phyloP scores from a whole-genome alignment of 305 asterid genomes.

The Fraxinus sp. region DNA sequence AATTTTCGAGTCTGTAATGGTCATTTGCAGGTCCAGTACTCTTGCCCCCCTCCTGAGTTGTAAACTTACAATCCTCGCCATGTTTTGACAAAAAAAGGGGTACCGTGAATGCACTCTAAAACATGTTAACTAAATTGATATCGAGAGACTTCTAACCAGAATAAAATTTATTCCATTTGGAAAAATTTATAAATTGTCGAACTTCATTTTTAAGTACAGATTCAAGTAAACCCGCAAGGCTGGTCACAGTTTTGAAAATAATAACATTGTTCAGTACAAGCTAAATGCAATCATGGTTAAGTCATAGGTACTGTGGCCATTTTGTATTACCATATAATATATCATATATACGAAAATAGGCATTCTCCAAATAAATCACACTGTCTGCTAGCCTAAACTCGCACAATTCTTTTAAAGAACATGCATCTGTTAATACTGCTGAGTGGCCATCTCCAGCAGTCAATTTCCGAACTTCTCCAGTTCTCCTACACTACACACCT shows the following conservation, averaged over 20 bases:
- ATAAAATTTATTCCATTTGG: background rate
- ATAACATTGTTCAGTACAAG: background rate
- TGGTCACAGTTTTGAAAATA: background rate
- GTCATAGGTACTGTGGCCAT: background rate
- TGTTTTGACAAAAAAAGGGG: background rate
- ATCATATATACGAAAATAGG: background rate
- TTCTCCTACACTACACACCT: conserved; percentile 94
- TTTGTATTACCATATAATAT: background rate
- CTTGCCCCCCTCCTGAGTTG: background rate
- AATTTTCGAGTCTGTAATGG: background rate
- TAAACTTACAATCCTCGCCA: background rate
- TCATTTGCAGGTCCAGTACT: background rate
- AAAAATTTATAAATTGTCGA: background rate
- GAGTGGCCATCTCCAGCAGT: conserved; percentile 99
- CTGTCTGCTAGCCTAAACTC: conserved; percentile 76
- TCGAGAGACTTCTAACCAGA: background rate
- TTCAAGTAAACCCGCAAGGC: background rate
- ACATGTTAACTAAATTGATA: background rate
- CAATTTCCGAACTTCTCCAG: conserved; percentile 58
- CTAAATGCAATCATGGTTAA: background rate
- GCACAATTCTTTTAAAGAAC: conserved; percentile 73
- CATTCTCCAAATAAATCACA: conserved; percentile 29
- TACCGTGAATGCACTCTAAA: background rate
- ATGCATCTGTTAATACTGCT: conserved; percentile 89
- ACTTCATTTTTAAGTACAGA: background rate